phyloP scores from a whole-genome alignment of 352 stramenopile genomes.

The Phytophthora europaea region DNA sequence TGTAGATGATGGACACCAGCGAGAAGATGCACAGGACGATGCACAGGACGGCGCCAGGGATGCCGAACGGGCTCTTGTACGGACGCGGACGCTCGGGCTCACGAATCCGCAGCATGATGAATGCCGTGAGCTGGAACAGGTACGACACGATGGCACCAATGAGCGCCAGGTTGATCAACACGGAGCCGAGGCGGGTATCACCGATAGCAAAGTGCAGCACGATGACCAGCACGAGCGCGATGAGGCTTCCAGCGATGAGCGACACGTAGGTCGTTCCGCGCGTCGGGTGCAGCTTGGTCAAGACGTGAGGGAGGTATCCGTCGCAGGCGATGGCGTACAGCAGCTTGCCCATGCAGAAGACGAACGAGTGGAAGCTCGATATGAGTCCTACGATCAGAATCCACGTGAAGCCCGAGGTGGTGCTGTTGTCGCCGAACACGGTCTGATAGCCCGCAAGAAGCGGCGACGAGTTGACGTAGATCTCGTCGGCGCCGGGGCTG shows the following conservation, averaged over 20 bases:
- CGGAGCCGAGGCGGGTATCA: slow-evolving; percentile 60
- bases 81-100: slow-evolving; percentile 62
- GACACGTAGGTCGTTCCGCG: slow-evolving; percentile 55
- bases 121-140: slow-evolving; percentile 63
- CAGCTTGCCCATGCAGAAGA: slow-evolving; percentile 75
- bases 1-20: slow-evolving; percentile 70
- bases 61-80: slow-evolving; percentile 64
- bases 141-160: slow-evolving; percentile 73
- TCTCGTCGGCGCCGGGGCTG: slow-evolving; percentile 52
- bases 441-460: slow-evolving; percentile 66
- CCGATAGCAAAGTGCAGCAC: slow-evolving; percentile 67
- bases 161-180: slow-evolving; percentile 70
- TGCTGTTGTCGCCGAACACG: slow-evolving; percentile 68
- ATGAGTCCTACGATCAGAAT: slow-evolving; percentile 67
- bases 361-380: slow-evolving; percentile 77
- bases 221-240: slow-evolving; percentile 52
- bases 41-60: slow-evolving; percentile 54
- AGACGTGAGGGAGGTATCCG: slow-evolving; percentile 57
- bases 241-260: slow-evolving; percentile 48
- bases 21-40: slow-evolving; percentile 58
- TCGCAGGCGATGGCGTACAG: slow-evolving; percentile 71
- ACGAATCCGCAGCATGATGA: slow-evolving; percentile 62
- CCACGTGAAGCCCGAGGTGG: slow-evolving; percentile 67
- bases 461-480: slow-evolving; percentile 55
- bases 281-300: slow-evolving; percentile 62